phyloP scores from a whole-genome alignment of 129 eudicot species.

The Lactuca sativa region DNA sequence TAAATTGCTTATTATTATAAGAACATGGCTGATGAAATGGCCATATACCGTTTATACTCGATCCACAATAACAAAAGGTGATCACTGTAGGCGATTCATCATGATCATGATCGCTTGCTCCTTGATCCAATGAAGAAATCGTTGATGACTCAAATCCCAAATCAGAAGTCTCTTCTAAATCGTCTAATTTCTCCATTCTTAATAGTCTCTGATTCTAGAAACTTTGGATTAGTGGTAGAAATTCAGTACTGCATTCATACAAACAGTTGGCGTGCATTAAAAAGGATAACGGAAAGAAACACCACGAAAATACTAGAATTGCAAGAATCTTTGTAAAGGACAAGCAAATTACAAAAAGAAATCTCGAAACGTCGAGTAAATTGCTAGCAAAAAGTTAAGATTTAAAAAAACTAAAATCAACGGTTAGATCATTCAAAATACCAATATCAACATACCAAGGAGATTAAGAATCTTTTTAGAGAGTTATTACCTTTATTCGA shows the following conservation, averaged over 20 bases:
- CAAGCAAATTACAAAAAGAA: slow-evolving; percentile 27
- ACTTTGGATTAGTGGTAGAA: not conserved
- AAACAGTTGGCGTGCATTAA: slow-evolving; percentile 30
- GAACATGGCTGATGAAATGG: too few species aligned
- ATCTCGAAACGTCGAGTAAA: slow-evolving; percentile 18
- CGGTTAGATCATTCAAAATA: slow-evolving; percentile 28
- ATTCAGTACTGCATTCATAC: slow-evolving; percentile 31
- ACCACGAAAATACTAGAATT: slow-evolving; percentile 36
- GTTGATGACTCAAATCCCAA: slow-evolving; percentile 54
- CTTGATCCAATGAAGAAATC: slow-evolving; percentile 57
- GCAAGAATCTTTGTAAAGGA: slow-evolving; percentile 10
- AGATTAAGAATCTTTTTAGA: slow-evolving; percentile 47
- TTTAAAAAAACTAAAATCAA: slow-evolving; percentile 27
- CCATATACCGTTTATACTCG: too few species aligned
- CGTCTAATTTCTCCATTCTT: slow-evolving; percentile 54
- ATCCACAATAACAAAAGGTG: too few species aligned
- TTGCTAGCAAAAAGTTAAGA: slow-evolving; percentile 17
- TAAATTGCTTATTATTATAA: too few species aligned
- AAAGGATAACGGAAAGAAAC: slow-evolving; percentile 18
- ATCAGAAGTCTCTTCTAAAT: slow-evolving; percentile 50
- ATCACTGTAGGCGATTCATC: slow-evolving; percentile 37
- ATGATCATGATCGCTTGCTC: slow-evolving; percentile 26
- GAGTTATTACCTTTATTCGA: slow-evolving; percentile 29
- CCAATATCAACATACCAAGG: slow-evolving; percentile 6
- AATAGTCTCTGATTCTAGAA: not conserved